Evolutionary conservation across 2,329 filamentous ascomycete species (phyloP), one percentile per base, ranked within the genome.

Genomic region (Alternaria viburni): DNA sequence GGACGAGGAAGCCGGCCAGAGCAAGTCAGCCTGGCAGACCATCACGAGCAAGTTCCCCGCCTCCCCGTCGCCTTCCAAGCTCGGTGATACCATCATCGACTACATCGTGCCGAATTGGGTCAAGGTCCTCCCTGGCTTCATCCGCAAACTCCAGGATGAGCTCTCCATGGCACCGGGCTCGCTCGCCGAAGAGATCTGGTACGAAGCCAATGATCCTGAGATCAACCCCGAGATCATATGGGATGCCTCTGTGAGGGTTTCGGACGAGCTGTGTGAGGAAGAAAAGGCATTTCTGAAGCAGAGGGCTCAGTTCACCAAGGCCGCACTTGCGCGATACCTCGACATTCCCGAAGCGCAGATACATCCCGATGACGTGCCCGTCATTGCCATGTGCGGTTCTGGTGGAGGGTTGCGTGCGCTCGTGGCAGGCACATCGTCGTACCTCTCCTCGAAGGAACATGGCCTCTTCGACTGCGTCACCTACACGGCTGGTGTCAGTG

Each of bases 401-500:
- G 96, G 96, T 10, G 96, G 96, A 60, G 96, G 96, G 0, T 81
- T 99, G 50, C 87, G 96, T 54, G 96, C 96, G 1, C 86, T 99
- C 41, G 93, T 98, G 17, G 94, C 96, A 2, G 94, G 95, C 4
- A 90, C 93, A 0, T 94, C 95, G 0, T 97, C 94, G 0, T 90
- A 96, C 65, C 84, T 96, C 10, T 94, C 93, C 4, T 87, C 93
- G 0, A 89, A 93, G 63, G 91, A 97, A 77, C 91, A 92, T 61
- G 96, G 96, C 0, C 83, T 99, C 0, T 96, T 97, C 77, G 94
- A 97, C 80, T 98, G 96, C 77, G 87, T 93, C 11, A 98, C 94
- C 2, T 99, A 99, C 75, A 97, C 93, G 0, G 93, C 95, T 6
- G 96, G 96, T 1, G 96, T 99, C 52, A 97, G 93, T 76, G 96